phyloP scores from a whole-genome alignment of 2,329 filamentous ascomycete genomes.

The Aspergillus fischeri region DNA sequence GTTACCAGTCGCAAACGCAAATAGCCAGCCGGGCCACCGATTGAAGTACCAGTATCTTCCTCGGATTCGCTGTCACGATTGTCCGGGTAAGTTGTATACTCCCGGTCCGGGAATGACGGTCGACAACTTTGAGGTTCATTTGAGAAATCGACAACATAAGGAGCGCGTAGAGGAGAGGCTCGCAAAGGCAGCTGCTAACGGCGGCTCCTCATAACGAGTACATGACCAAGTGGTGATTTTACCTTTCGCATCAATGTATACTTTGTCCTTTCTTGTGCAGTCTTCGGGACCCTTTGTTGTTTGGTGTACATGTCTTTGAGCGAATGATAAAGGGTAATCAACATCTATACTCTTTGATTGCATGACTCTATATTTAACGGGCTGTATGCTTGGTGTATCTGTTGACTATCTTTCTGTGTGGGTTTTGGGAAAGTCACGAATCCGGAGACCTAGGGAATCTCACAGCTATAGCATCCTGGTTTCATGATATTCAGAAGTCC shows the following conservation, averaged over 20 bases:
- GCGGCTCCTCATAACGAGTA: constrained; percentile 12
- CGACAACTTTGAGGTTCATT: constrained; percentile 87
- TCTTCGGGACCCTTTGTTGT: not conserved
- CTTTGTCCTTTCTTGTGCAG: not conserved
- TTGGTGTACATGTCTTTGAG: not conserved
- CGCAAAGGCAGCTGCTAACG: constrained; percentile 19
- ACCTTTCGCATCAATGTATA: constrained; percentile 10
- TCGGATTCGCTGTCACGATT: constrained; percentile 86
- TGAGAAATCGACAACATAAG: constrained; percentile 78
- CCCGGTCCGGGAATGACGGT: constrained; percentile 80
- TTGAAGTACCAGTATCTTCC: constrained; percentile 80
- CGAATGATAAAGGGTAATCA: not conserved
- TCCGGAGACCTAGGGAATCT: not conserved
- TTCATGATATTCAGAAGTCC: not conserved
- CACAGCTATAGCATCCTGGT: not conserved
- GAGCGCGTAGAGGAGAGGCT: constrained; percentile 61
- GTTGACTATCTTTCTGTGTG: not conserved
- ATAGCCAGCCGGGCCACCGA: constrained; percentile 53
- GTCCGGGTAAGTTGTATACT: constrained; percentile 89
- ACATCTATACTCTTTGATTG: not conserved
- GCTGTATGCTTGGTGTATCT: not conserved
- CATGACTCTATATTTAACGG: not conserved
- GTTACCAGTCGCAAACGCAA: constrained; percentile 54
- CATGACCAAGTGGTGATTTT: constrained; percentile 8
- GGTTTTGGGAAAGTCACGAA: not conserved